These are phyloP conservation scores for Phytophthora litchii DNA, from an alignment of 352 stramenopile species.

Conservation along the genomic window DNA sequence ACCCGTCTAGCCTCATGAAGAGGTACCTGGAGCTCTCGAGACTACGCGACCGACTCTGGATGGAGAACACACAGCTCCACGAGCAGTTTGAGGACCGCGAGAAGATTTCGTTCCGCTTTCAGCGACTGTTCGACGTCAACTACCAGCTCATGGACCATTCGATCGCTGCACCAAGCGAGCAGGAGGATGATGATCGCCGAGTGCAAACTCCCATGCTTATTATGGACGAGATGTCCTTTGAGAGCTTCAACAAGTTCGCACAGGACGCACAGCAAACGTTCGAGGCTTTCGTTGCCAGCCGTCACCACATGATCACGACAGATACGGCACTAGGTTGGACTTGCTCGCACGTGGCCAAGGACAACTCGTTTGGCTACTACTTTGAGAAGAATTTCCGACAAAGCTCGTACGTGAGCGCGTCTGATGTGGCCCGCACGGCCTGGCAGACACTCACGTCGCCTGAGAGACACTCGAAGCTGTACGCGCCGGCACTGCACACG, in stretches of 20 bases:
- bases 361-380: constrained; percentile 59
- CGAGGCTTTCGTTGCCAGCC: constrained; percentile 45
- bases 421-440: constrained; percentile 38
- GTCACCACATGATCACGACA: constrained; percentile 52
- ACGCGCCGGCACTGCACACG: constrained; percentile 54
- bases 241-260: constrained; percentile 52
- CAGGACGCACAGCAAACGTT: constrained; percentile 49
- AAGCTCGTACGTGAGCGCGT: constrained; percentile 24
- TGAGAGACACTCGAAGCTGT: constrained; percentile 52
- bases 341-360: constrained; percentile 52
- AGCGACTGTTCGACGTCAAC: constrained; percentile 63
- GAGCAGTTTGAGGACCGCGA: constrained; percentile 59
- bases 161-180: constrained; percentile 34
- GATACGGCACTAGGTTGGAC: constrained; percentile 58
- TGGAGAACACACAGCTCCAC: constrained; percentile 60
- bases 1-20: constrained; percentile 48
- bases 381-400: constrained; percentile 53
- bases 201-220: constrained; percentile 56
- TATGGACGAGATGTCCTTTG: constrained; percentile 67
- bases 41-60: constrained; percentile 54
- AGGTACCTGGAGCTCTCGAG: constrained; percentile 53
- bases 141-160: constrained; percentile 69
- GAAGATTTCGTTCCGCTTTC: constrained; percentile 57
- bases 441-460: constrained; percentile 57
- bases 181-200: constrained; percentile 35